Base-by-base conservation (phyloP, 345 rosid genomes). In the Arabis hirsuta region DNA sequence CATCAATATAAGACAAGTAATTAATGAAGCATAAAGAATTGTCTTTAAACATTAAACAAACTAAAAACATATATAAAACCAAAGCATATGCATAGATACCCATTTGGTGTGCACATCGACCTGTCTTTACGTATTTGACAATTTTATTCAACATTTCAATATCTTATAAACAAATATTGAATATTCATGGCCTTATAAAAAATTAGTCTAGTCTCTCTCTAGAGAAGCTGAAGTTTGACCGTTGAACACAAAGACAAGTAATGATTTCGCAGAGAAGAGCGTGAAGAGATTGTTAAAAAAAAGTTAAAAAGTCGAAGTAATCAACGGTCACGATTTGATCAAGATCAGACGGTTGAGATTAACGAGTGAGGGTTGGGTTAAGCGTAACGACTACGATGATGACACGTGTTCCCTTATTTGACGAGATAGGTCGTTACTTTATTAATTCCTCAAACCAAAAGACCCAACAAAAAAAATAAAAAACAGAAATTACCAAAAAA, bases 321-420 rank as follows among this genome's bases (percentile, higher is more conserved):
- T 36, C 57, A 43, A 70, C 76, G 76, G 54, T 24, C 56, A 34
- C 0, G 56, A 70, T 75, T 38, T 2, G 3, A 13, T 59, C 46
- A 47, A 6, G 1, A 38, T 56, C 14, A 9, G 9, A 71, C 62
- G 76, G 67, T 9, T 34, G 7, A 44, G 20, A n/a, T 29, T 41
- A 22, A 20, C 2, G 64, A 61, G 69, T 31, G 55, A 20, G 7
- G 29, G 42, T 31, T 76, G 71, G 65, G 67, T 63, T 73, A 54
- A 79, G 60, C 71, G 52, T 76, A 56, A 65, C 74, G 74, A 73
- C 70, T 36, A 72, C 71, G 62, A 83, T 71, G 74, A 72, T 13
- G 80, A 55, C 84, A 76, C 86, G 82, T 80, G 64, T 45, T 39
- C 34, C 60, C 65, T 36, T 46, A 27, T 68, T 79, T 81, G 65